A percentile compares a stretch with the other conserved stretches of the same genome.
These are phyloP conservation scores for Huntiella savannae DNA, from an alignment of 2,329 filamentous ascomycete genomes.

Conservation along the genomic window DNA sequence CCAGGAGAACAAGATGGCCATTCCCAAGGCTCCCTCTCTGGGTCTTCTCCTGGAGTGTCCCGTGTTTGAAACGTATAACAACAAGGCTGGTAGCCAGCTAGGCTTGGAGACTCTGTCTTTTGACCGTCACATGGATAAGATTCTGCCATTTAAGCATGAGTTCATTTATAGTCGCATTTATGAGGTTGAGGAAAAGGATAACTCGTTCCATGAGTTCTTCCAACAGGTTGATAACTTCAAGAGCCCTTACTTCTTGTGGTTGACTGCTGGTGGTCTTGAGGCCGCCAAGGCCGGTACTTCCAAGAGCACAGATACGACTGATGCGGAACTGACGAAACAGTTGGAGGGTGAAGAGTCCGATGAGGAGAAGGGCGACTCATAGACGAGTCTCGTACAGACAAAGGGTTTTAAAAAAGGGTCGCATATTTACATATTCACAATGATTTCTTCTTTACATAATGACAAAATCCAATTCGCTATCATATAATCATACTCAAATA, in stretches of 20 bases:
- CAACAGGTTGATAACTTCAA: slow-evolving; percentile 61
- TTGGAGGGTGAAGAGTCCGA: slow-evolving; percentile 34
- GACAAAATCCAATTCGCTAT: too few relatives aligned
- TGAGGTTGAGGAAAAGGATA: slow-evolving; percentile 68
- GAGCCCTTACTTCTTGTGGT: slow-evolving; percentile 53
- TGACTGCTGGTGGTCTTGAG: slow-evolving; percentile 48
- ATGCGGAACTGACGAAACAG: slow-evolving; percentile 27
- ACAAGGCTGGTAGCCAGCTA: slow-evolving; percentile 42
- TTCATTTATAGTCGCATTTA: slow-evolving; percentile 90
- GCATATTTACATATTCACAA: not conserved
- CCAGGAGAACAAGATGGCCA: slow-evolving; percentile 52
- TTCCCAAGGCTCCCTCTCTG: slow-evolving; percentile 82
- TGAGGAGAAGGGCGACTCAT: slow-evolving; percentile 27
- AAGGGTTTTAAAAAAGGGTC: not conserved
- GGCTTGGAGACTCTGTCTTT: slow-evolving; percentile 59
- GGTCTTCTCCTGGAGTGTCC: slow-evolving; percentile 78
- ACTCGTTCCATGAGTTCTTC: slow-evolving; percentile 64
- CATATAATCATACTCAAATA: too few relatives aligned
- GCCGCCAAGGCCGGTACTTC: slow-evolving; percentile 28
- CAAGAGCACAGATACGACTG: slow-evolving; percentile 18
- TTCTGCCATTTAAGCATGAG: slow-evolving; percentile 74
- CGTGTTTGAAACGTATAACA: slow-evolving; percentile 81
- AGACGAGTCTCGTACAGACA: not conserved
- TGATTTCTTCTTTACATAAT: not conserved
- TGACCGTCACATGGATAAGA: slow-evolving; percentile 53